Percentiles rank a stretch among this genome's conserved stretches.
Evolutionary conservation across 345 rosid genomes (phyloP).

Genomic region (Pistacia vera): DNA sequence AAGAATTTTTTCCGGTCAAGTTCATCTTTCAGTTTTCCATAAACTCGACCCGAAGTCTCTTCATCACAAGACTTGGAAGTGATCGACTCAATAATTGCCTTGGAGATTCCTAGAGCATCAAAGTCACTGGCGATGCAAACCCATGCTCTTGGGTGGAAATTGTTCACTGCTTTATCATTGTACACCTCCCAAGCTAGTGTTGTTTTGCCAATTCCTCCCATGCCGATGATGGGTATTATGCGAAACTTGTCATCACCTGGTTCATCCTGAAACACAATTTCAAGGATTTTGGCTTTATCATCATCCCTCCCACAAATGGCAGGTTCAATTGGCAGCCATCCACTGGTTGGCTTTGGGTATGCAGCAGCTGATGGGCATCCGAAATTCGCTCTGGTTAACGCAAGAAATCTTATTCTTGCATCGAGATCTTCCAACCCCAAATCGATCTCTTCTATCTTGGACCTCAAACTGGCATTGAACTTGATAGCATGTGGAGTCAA

Average conservation of each 20-base stretch:
- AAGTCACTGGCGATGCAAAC: background rate
- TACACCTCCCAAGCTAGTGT: constrained; percentile 1
- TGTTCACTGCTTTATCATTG: background rate
- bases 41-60: too few species aligned
- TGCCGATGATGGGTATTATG: background rate
- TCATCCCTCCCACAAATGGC: background rate
- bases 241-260: background rate
- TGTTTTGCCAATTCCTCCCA: constrained; percentile 10
- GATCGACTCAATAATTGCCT: background rate
- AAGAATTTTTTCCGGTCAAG: background rate
- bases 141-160: background rate
- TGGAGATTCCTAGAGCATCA: background rate
- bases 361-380: background rate
- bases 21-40: background rate
- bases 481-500: too few species aligned
- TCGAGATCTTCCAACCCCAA: too few species aligned
- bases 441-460: too few species aligned
- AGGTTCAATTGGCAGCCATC: background rate
- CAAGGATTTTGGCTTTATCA: background rate
- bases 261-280: background rate
- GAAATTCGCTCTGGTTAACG: too few species aligned
- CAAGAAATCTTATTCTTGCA: too few species aligned
- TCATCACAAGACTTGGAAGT: background rate
- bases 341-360: background rate
- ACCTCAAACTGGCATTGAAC: too few species aligned